Evolutionary conservation across 257 asterid genomes (phyloP), one percentile per base, ranked within the genome.

Genomic region (Solanum virginianum): DNA sequence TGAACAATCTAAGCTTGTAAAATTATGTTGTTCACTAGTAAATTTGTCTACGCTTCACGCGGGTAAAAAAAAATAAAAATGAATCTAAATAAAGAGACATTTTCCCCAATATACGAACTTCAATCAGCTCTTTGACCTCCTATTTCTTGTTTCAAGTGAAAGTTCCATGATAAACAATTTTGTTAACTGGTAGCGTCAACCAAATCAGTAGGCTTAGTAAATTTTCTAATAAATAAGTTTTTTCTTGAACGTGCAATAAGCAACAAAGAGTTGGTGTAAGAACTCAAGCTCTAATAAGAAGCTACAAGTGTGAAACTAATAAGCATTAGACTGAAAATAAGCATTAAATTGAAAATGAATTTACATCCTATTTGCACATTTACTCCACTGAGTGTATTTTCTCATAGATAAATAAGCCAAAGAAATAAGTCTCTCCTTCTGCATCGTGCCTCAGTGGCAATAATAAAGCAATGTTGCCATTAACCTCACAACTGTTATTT

Each of bases 31-130:
- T 36, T 36, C 36, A 32, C 36, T 32, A 32, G 36, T 32, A 32
- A 32, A 32, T 32, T 2, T 32, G 36, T 32, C 36, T 4, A 32
- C 4, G 36, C 36, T 32, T 32, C 32, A 3, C 32, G 32, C 32
- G 32, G 32, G 0, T 29, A 2, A 29, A 29, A 29, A 29, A 29
- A 29, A 29, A 29, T 29, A 29, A 29, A 29, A 29, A 29, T 29
- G 32, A 29, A 29, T 29, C 32, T 29, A 3, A 29, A 29, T 29
- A 29, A 29, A 29, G 32, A 29, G 3, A 29, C 0, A 95, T 91
- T 88, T 91, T 84, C 97, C 97, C 11, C 98, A 94, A 6, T 93
- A 90, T 62, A 94, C 90, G 11, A 86, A 92, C 89, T 86, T 95
- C 91, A 95, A 89, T 89, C 92, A 83, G 45, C 91, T 71, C 18